These are phyloP conservation scores for Lasiosphaeria hispida DNA, from an alignment of 495 filamentous ascomycete genomes.

Conservation along the genomic window DNA sequence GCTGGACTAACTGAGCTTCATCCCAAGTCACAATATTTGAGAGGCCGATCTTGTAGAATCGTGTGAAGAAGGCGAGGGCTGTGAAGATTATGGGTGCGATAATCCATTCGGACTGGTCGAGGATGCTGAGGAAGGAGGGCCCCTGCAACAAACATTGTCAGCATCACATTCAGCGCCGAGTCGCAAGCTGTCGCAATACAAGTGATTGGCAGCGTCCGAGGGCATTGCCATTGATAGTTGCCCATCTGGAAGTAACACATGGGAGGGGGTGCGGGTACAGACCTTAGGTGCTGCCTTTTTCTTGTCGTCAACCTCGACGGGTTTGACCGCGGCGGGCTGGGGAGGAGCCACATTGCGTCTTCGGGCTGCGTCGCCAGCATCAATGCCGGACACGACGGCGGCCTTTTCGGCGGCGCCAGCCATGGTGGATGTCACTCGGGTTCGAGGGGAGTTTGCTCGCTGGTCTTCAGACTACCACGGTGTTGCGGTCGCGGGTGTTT, in stretches of 20 bases:
- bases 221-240: neutral
- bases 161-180: slow-evolving; percentile 6
- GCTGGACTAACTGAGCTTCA: slow-evolving; percentile 81
- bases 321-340: slow-evolving; percentile 38
- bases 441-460: neutral
- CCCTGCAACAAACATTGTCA: slow-evolving; percentile 29
- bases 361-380: slow-evolving; percentile 64
- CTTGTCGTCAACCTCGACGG: slow-evolving; percentile 56
- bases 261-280: slow-evolving; percentile 12
- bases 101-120: slow-evolving; percentile 81
- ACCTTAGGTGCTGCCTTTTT: slow-evolving; percentile 65
- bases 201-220: neutral
- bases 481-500: slow-evolving; percentile 13
- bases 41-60: slow-evolving; percentile 90
- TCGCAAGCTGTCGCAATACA: neutral
- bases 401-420: slow-evolving; percentile 44
- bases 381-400: slow-evolving; percentile 63
- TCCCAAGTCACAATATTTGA: slow-evolving; percentile 98
- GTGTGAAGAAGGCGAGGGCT: slow-evolving; percentile 83
- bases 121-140: slow-evolving; percentile 56
- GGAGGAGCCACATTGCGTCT: slow-evolving; percentile 68
- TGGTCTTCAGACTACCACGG: slow-evolving; percentile 1
- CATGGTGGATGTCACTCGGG: slow-evolving; percentile 35
- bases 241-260: neutral
- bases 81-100: slow-evolving; percentile 89